These are phyloP conservation scores for Calocybe cyanea DNA, from an alignment of 768 basidiomycete genomes.

Conservation along the genomic window DNA sequence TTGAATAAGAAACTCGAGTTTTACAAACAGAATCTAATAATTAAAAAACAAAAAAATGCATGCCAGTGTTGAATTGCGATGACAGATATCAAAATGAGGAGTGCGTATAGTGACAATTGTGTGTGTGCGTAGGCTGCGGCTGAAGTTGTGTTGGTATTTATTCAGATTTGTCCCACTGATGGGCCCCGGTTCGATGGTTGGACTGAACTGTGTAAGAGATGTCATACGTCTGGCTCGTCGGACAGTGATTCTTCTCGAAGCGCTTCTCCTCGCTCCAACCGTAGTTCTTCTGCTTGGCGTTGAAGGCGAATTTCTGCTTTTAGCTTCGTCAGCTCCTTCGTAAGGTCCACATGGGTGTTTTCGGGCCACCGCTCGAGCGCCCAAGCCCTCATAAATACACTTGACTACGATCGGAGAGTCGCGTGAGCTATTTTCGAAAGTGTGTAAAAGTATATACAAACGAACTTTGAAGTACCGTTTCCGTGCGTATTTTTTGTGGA, in stretches of 20 bases:
- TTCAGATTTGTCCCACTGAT: too few species aligned
- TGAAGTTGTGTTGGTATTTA: conserved; percentile 5
- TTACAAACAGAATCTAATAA: neutral
- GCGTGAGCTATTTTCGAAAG: neutral
- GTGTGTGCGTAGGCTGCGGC: conserved; percentile 4
- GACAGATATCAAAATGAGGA: conserved; percentile 5
- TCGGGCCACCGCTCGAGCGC: conserved; percentile 74
- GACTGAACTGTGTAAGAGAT: neutral
- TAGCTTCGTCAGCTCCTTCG: conserved; percentile 53
- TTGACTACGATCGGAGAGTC: conserved; percentile 49
- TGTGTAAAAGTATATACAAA: conserved; percentile 3
- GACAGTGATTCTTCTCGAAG: conserved; percentile 6
- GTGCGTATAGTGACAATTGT: conserved; percentile 4
- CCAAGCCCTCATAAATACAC: conserved; percentile 83
- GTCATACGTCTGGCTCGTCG: conserved; percentile 13
- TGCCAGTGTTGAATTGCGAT: conserved; percentile 3
- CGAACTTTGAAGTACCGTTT: conserved; percentile 85
- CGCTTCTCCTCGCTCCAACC: conserved; percentile 14
- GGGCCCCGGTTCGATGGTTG: too few species aligned
- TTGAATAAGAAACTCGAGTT: neutral
- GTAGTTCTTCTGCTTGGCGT: conserved; percentile 29
- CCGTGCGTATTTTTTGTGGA: conserved; percentile 90
- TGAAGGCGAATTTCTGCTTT: conserved; percentile 51
- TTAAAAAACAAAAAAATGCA: conserved; percentile 3
- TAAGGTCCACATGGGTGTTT: conserved; percentile 52